Base-by-base conservation (phyloP, 352 stramenopile genomes). In the Pythium plurisporium region DNA sequence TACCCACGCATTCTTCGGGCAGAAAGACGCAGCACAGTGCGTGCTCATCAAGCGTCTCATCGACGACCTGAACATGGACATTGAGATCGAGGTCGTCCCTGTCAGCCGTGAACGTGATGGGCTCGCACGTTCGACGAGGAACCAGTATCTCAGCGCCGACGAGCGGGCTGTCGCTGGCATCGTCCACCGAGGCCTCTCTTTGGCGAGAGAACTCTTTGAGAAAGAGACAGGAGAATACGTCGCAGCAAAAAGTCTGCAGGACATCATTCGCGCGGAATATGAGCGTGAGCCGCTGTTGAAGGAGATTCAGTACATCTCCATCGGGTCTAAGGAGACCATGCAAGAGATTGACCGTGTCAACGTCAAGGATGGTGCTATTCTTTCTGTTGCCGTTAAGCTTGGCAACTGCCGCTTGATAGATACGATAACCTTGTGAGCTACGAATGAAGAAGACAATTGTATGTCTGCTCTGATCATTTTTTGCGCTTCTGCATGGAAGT, bases 1-100 rank as follows among this genome's bases (percentile, higher is more conserved):
- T 11, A 97, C 88, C 15, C 86, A 96, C 64, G 96, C 96, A 17
- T 99, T 98, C 72, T 99, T 99, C 75, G 97, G 97, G 15, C 96
- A 99, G 69, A 99, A 99, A 70, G 97, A 99, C 74, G 97, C 96
- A 5, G 90, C 96, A 5, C 97, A 99, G 72, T 98, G 94, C 51
- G 89, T 97, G 62, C 74, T 98, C 5, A 96, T 99, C 61, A 86
- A 95, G 62, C 79, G 95, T 20, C 88, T 99, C 33, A 94, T 98
- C 27, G 72, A 94, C 25, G 97, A 99, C 72, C 79, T 99, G 46
- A 97, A 99, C 73, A 95, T 99, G 61, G 77, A 92, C 33, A 79
- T 98, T 22, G 70, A 96, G 46, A 82, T 99, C 38, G 67, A 93
- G 10, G 83, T 99, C 26, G 80, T 94, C 51, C 76, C 90, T 17